Percentiles rank a stretch among this genome's conserved stretches.
Conservation (phyloP, 495 filamentous ascomycete genomes). For the Hypoxylon fuscum region DNA sequence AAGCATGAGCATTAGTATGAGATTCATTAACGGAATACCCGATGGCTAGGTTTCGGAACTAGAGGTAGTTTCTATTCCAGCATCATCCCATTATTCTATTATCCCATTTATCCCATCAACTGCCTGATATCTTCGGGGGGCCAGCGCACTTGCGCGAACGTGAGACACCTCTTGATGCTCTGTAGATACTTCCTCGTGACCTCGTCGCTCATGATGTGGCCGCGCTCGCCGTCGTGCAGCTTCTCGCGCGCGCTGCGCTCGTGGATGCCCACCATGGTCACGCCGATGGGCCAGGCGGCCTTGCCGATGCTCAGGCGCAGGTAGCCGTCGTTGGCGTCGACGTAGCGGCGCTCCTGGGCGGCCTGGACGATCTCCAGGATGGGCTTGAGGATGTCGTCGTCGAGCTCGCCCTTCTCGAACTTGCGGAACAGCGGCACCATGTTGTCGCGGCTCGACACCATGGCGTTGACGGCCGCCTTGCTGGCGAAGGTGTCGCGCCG, state of each 20-base stretch:
- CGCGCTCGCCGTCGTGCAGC: conserved; percentile 87
- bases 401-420: conserved; percentile 81
- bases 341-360: conserved; percentile 88
- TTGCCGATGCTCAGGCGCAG: conserved; percentile 94
- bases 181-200: conserved; percentile 93
- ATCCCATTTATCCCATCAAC: conserved; percentile 98
- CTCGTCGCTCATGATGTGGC: conserved; percentile 97
- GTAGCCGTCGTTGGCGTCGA: conserved; percentile 97
- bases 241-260: conserved; percentile 95
- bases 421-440: conserved; percentile 91
- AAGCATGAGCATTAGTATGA: conserved; percentile 1
- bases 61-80: conserved; percentile 14
- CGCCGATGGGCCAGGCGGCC: conserved; percentile 98
- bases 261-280: conserved; percentile 99
- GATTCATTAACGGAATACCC: conserved; percentile 24
- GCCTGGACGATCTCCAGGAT: conserved; percentile 94
- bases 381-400: conserved; percentile 79
- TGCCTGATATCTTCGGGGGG: conserved; percentile 91
- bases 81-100: too few species aligned
- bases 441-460: conserved; percentile 83
- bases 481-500: conserved; percentile 75
- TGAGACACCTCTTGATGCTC: conserved; percentile 96
- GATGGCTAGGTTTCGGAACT: conserved; percentile 10
- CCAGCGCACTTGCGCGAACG: conserved; percentile 97
- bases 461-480: conserved; percentile 77